These are phyloP conservation scores for Torulaspora gathmanii DNA, from an alignment of 805 yeast genomes.

Conservation along the genomic window DNA sequence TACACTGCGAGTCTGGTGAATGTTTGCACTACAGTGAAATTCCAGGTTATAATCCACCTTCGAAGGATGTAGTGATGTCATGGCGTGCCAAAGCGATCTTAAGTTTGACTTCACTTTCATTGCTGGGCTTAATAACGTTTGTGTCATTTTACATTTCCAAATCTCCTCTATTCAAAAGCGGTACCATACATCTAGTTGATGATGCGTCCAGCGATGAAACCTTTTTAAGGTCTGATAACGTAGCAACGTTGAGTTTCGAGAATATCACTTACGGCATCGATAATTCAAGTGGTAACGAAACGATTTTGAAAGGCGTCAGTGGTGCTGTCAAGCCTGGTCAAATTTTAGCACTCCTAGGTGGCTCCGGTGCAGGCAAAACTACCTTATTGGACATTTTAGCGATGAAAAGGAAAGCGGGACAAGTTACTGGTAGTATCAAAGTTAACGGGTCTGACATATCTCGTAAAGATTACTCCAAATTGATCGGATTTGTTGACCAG, in stretches of 20 bases:
- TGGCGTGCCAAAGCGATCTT: conserved; percentile 42
- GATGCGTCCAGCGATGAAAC: conserved; percentile 31
- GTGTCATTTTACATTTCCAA: conserved; percentile 46
- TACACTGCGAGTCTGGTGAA: conserved; percentile 80
- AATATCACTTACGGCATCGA: conserved; percentile 50
- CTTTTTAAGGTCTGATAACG: conserved; percentile 50
- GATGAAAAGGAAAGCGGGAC: conserved; percentile 77
- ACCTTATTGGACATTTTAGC: conserved; percentile 89
- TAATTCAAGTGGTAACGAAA: conserved; percentile 16
- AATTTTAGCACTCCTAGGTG: conserved; percentile 95
- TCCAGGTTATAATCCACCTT: conserved; percentile 80
- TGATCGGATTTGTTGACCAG: conserved; percentile 94
- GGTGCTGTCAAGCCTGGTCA: conserved; percentile 85
- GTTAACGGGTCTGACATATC: conserved; percentile 58
- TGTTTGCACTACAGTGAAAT: conserved; percentile 89
- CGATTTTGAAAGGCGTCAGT: conserved; percentile 56
- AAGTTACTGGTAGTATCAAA: conserved; percentile 57
- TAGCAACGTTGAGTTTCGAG: conserved; percentile 73
- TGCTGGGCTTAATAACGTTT: conserved; percentile 30
- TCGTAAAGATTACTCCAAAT: conserved; percentile 49
- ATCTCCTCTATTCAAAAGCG: conserved; percentile 54
- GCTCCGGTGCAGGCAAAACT: conserved; percentile 98
- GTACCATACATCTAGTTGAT: conserved; percentile 26
- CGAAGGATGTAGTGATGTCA: conserved; percentile 30
- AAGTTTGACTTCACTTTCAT: conserved; percentile 39